Evolutionary conservation across 2,329 filamentous ascomycete species (phyloP).

Genomic region (Orbilia javanica): DNA sequence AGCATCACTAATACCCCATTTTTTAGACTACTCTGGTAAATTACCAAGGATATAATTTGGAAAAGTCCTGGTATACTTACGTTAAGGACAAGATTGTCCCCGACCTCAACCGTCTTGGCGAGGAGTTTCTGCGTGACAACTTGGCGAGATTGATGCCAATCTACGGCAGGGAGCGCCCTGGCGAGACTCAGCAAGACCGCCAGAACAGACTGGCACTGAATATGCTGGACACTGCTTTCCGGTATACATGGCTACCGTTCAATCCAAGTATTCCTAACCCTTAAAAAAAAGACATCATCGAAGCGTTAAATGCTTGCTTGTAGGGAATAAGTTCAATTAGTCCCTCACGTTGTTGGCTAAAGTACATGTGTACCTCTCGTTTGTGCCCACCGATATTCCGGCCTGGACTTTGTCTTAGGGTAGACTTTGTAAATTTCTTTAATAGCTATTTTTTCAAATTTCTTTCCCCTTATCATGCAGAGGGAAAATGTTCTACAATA

Average conservation of each 20-base stretch:
- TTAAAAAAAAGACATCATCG: too few relatives aligned
- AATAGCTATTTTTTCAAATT: too few relatives aligned
- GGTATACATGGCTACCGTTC: constrained; percentile 34
- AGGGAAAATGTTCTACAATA: background rate
- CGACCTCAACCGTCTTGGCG: constrained; percentile 24
- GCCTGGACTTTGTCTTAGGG: too few relatives aligned
- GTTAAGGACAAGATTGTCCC: constrained; percentile 16
- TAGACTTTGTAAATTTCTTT: too few relatives aligned
- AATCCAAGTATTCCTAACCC: constrained; percentile 26
- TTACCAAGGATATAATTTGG: constrained; percentile 32
- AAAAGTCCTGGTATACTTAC: constrained; percentile 25
- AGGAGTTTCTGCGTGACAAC: constrained; percentile 37
- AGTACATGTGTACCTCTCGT: constrained; percentile 5
- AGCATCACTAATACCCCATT: constrained; percentile 18
- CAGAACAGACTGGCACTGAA: constrained; percentile 29
- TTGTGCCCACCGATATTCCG: too few relatives aligned
- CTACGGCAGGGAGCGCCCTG: constrained; percentile 15
- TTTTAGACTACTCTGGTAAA: constrained; percentile 14
- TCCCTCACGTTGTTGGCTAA: background rate
- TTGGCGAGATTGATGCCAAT: constrained; percentile 30
- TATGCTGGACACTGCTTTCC: constrained; percentile 36
- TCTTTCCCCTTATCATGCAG: background rate
- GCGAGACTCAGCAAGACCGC: constrained; percentile 18
- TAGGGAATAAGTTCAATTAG: background rate
- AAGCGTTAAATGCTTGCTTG: constrained; percentile 2